Percentiles rank a stretch among this genome's conserved stretches.
Evolutionary conservation across 2,329 filamentous ascomycete genomes (phyloP).

Genomic region (Alternaria triticina): DNA sequence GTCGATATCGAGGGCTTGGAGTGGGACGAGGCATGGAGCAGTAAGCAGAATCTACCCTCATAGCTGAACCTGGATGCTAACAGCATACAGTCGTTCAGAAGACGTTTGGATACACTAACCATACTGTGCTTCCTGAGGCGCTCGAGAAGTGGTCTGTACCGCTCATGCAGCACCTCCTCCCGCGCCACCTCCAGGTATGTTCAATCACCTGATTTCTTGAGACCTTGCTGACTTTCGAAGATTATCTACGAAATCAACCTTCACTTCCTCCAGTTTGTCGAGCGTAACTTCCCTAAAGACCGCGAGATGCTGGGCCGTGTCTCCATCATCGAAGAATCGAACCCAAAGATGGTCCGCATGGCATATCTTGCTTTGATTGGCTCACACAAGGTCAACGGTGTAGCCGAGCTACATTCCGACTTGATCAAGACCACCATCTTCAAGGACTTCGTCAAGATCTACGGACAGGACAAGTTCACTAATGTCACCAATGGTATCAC

Average conservation of each 20-base stretch:
- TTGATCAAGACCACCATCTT: slow-evolving; percentile 99
- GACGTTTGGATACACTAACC: slow-evolving; percentile 95
- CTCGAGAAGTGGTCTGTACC: slow-evolving; percentile 98
- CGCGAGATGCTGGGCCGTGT: slow-evolving; percentile 83
- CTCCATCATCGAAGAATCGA: slow-evolving; percentile 97
- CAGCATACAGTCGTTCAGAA: slow-evolving; percentile 53
- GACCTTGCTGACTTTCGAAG: slow-evolving; percentile 14
- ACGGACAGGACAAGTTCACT: slow-evolving; percentile 95
- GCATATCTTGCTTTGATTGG: slow-evolving; percentile 93
- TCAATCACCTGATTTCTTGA: neutral
- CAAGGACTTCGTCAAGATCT: slow-evolving; percentile 96
- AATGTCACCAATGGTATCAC: slow-evolving; percentile 99
- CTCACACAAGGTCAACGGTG: slow-evolving; percentile 98
- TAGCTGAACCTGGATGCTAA: slow-evolving; percentile 13
- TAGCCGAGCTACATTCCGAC: slow-evolving; percentile 96
- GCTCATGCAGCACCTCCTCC: slow-evolving; percentile 88
- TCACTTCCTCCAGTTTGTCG: slow-evolving; percentile 87
- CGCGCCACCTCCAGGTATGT: slow-evolving; percentile 77
- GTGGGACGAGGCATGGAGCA: slow-evolving; percentile 91
- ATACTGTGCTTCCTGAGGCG: slow-evolving; percentile 95
- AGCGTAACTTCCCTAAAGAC: slow-evolving; percentile 88
- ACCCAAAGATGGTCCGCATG: slow-evolving; percentile 99
- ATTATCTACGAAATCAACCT: slow-evolving; percentile 99
- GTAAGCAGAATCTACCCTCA: slow-evolving; percentile 52
- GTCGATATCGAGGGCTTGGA: slow-evolving; percentile 87